Evolutionary conservation across 2,329 filamentous ascomycete species (phyloP), one percentile per base, ranked within the genome.

Genomic region (Fusarium liriodendri): DNA sequence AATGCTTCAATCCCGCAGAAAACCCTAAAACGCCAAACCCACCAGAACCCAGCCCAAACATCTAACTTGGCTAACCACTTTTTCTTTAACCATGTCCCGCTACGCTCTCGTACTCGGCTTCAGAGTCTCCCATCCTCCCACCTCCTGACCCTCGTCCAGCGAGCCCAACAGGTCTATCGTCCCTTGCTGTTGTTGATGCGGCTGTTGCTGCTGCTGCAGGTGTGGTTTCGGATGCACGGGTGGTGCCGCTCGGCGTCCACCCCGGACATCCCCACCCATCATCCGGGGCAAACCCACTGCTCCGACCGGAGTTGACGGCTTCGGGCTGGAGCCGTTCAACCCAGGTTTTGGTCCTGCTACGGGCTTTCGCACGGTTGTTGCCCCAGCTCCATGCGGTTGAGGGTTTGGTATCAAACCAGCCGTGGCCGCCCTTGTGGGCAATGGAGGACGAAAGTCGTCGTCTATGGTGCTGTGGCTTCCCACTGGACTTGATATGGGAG

Each of bases 51-150:
- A 37, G 18, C 62, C 47, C 22, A 9, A 14, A 52, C 16, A 52
- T 29, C 25, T 52, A 52, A 52, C 45, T 52, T n/a, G 45, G 18
- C 45, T 50, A 52, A 52, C 32, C 47, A 27, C 52, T 42, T 33
- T 45, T 40, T 63, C 14, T 20, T 45, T 27, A 27, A 27, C 42
- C 16, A 7, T 45, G 20, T 25, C 42, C 22, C 22, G 14, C 14
- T 70, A 76, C 65, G 74, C 64, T 57, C 74, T 75, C 40, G 78
- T 78, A 62, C 78, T 84, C 29, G 89, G 89, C 78, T 88, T 88
- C 76, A 90, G 76, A 6, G 88, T 87, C 76, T 90, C 87, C 88
- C 88, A 90, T 25, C 86, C 84, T 14, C 86, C 85, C 80, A 89
- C 82, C 40, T 86, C 86, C 38, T 81, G 81, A n/a, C 77, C 83